Evolutionary conservation across 305 asterid species (phyloP).

Genomic region (Solanum hybrid): DNA sequence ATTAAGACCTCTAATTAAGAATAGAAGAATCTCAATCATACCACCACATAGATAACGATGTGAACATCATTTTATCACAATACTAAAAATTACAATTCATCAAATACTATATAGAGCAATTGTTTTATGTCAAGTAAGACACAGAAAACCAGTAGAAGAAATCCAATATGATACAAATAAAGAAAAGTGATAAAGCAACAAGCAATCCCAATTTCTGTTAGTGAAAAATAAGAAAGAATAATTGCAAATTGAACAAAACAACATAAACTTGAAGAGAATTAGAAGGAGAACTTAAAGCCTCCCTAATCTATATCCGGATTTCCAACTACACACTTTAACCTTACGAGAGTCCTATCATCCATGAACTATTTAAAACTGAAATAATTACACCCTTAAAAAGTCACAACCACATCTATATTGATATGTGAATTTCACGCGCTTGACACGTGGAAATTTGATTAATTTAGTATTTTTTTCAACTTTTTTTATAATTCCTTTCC

Average conservation of each 20-base stretch:
- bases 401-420: no score
- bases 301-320: no score
- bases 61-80: neutral
- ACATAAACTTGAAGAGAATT: neutral
- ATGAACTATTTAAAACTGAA: no score
- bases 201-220: no score
- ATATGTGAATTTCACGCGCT: no score
- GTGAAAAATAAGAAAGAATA: neutral
- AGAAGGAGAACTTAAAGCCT: neutral
- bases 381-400: no score
- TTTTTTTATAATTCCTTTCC: no score
- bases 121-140: neutral
- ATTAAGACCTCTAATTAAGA: neutral
- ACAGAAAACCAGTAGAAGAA: neutral
- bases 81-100: neutral
- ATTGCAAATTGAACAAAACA: neutral
- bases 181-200: neutral
- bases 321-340: no score
- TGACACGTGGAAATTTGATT: no score
- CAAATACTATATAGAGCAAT: neutral
- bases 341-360: no score
- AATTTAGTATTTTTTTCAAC: no score
- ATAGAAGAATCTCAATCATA: neutral
- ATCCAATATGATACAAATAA: neutral
- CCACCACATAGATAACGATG: no score